Evolutionary conservation across 345 rosid genomes (phyloP).

Genomic region (Draba incana): DNA sequence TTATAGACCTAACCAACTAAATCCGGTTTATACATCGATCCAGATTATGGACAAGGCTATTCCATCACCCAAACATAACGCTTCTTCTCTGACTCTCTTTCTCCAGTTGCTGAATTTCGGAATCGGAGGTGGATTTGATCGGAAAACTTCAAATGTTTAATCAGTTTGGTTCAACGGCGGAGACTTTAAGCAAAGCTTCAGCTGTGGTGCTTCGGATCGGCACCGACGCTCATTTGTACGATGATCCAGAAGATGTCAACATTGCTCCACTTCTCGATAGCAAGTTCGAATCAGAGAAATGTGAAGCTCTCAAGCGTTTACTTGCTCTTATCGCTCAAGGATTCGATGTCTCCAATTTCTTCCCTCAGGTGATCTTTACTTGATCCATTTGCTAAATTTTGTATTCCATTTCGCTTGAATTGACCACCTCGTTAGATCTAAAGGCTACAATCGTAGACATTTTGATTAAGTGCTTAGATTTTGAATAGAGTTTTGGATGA

Average conservation of each 20-base stretch:
- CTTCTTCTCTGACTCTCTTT: slow-evolving; percentile 28
- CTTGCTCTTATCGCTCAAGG: slow-evolving; percentile 97
- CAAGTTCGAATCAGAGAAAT: slow-evolving; percentile 92
- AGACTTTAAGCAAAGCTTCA: slow-evolving; percentile 90
- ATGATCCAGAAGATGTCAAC: slow-evolving; percentile 92
- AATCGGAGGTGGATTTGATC: slow-evolving; percentile 31
- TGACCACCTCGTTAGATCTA: background rate
- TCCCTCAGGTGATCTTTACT: slow-evolving; percentile 69
- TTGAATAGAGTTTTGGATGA: background rate
- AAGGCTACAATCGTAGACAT: slow-evolving; percentile 7
- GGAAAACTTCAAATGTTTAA: slow-evolving; percentile 52
- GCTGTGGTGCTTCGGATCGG: slow-evolving; percentile 85
- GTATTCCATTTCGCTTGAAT: slow-evolving; percentile 6
- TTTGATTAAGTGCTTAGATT: background rate
- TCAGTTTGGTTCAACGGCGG: slow-evolving; percentile 81
- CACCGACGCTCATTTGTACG: slow-evolving; percentile 95
- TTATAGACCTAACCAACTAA: background rate
- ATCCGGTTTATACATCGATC: background rate
- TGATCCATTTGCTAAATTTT: background rate
- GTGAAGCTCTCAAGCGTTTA: slow-evolving; percentile 94
- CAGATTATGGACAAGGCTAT: background rate
- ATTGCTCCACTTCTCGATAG: slow-evolving; percentile 85
- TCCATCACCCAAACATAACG: slow-evolving; percentile 28
- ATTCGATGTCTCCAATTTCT: slow-evolving; percentile 93
- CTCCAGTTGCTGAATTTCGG: background rate